Conservation (phyloP, 306 rosid species). For the Quercus robur region DNA sequence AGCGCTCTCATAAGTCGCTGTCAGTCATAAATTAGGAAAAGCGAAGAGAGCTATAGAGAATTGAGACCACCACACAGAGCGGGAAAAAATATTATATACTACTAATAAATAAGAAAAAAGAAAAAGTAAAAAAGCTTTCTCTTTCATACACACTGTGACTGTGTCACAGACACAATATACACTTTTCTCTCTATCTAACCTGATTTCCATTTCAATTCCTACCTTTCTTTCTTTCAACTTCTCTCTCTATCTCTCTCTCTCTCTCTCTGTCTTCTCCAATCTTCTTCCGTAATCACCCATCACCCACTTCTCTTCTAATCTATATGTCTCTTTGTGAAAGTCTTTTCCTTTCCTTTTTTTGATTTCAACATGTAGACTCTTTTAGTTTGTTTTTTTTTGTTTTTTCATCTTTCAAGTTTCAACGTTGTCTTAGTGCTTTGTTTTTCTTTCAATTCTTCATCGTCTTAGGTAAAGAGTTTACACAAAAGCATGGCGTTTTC, state of each 20-base stretch:
- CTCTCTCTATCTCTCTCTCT: neutral
- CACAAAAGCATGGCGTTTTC: conserved; percentile 51
- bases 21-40: conserved; percentile 85
- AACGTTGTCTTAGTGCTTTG: neutral
- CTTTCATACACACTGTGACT: too few relatives aligned
- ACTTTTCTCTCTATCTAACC: too few relatives aligned
- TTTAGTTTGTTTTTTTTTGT: neutral
- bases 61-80: conserved; percentile 1
- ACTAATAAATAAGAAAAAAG: too few relatives aligned
- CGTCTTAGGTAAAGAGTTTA: neutral
- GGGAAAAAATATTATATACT: neutral
- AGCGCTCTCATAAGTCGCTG: conserved; percentile 78
- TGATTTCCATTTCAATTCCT: too few relatives aligned
- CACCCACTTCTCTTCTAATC: too few relatives aligned
- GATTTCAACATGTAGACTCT: neutral
- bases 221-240: neutral
- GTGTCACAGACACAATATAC: too few relatives aligned
- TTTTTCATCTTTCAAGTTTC: neutral
- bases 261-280: conserved; percentile 11
- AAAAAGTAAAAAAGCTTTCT: too few relatives aligned
- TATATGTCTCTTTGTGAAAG: neutral
- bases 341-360: neutral
- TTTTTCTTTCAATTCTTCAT: neutral
- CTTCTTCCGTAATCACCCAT: neutral
- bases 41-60: conserved; percentile 30